Base-by-base conservation (phyloP, 2,329 filamentous ascomycete species). In the Chaetomiaceae sp. region DNA sequence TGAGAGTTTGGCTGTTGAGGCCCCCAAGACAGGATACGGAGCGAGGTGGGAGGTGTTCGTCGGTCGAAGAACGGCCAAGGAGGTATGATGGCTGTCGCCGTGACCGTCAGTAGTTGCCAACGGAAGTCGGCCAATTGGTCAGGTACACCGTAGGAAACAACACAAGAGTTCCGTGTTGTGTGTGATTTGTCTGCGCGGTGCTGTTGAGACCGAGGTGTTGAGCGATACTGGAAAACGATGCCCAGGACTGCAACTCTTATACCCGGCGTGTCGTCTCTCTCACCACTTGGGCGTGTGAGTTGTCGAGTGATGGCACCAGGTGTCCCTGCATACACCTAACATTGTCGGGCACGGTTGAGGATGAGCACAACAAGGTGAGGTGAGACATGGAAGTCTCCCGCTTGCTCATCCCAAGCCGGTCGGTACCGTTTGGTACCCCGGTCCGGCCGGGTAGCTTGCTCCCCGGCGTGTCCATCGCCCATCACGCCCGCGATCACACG, bases 401-500 rank as follows among this genome's bases (percentile, higher is more conserved):
- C n/a, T n/a, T n/a, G n/a, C 19, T 10, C 32, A 37, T 15, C 26
- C 26, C 38, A n/a, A 33, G 33, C 39, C 39, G 35, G 32, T 45
- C 45, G 36, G 46, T 42, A 24, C 22, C 6, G 9, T 36, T 38
- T 26, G 15, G 17, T 26, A 14, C 48, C 39, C 51, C 38, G 41
- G 38, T 29, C 33, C 1, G 14, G 35, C 41, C 38, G 15, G 26
- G 38, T 43, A 24, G 43, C 36, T 39, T 17, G 24, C 22, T 29
- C 43, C 45, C 49, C 50, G n/a, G 17, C 9, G 7, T 7, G 34
- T n/a, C 29, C 27, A 34, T 49, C 45, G 40, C 50, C 48, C 49
- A 41, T 55, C 50, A 52, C 48, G 39, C 24, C 50, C 37, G 35
- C 47, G 38, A 55, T 57, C 52, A 56, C 54, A 57, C 53, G 47